Conservation (phyloP, 2,329 filamentous ascomycete species). For the Myriangium duriaei region DNA sequence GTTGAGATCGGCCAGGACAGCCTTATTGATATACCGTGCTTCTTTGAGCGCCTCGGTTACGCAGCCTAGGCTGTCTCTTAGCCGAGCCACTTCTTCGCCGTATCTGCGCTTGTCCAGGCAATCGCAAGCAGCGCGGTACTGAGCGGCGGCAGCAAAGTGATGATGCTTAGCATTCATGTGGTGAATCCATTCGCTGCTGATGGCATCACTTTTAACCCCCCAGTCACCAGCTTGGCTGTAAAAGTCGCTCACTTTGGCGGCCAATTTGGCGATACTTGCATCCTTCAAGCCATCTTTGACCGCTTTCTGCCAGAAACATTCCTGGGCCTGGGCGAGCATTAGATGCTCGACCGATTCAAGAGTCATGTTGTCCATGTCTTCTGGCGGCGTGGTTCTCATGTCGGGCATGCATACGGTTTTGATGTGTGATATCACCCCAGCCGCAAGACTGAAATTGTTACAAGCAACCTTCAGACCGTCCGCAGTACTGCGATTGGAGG, state of each 20-base stretch:
- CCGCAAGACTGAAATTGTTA: constrained; percentile 78
- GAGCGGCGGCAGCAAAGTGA: constrained; percentile 90
- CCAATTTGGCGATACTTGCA: constrained; percentile 78
- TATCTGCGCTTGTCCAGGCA: constrained; percentile 89
- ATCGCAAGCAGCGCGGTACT: constrained; percentile 82
- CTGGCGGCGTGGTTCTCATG: constrained; percentile 64
- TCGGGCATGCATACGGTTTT: constrained; percentile 68
- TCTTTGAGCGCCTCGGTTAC: constrained; percentile 81
- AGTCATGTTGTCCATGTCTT: constrained; percentile 88
- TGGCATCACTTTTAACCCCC: constrained; percentile 75
- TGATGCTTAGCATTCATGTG: constrained; percentile 95
- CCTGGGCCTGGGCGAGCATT: constrained; percentile 83
- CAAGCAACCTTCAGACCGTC: constrained; percentile 81
- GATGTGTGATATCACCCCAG: constrained; percentile 71
- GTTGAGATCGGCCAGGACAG: constrained; percentile 69
- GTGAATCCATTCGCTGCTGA: constrained; percentile 94
- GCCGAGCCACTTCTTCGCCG: constrained; percentile 81
- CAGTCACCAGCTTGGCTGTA: constrained; percentile 76
- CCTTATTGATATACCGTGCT: constrained; percentile 66
- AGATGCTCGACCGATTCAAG: constrained; percentile 73
- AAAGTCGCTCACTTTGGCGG: constrained; percentile 80
- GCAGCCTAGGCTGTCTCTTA: constrained; percentile 70
- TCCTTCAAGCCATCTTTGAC: constrained; percentile 92
- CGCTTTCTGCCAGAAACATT: constrained; percentile 97
- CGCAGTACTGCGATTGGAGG: constrained; percentile 61